A percentile compares a stretch with the other conserved stretches of the same genome.
phyloP scores from a whole-genome alignment of 225 moss, liverwort and hornwort species.

The Ulota crispa region DNA sequence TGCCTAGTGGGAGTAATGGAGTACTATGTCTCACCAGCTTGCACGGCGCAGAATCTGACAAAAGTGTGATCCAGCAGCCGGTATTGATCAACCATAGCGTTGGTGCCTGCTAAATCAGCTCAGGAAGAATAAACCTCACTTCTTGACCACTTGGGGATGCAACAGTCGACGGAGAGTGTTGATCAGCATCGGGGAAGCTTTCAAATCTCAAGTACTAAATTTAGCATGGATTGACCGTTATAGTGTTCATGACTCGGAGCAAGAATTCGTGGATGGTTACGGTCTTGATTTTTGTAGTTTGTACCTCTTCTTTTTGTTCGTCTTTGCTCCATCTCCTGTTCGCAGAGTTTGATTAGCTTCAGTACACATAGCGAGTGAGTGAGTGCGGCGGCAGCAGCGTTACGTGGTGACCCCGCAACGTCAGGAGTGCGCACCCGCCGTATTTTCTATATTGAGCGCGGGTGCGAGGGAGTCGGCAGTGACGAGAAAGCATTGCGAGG shows the following conservation, averaged over 20 bases:
- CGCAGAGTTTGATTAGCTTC: neutral
- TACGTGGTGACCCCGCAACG: neutral
- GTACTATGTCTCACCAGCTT: neutral
- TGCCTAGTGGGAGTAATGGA: slow-evolving; percentile 7
- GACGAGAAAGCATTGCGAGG: slow-evolving; percentile 2
- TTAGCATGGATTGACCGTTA: slow-evolving; percentile 33
- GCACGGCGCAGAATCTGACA: slow-evolving; percentile 26
- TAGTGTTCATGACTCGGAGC: neutral
- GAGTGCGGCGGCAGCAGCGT: neutral
- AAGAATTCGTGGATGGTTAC: neutral
- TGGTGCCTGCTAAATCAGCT: neutral
- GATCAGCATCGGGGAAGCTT: slow-evolving; percentile 3
- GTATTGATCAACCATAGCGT: neutral
- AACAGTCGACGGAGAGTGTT: neutral
- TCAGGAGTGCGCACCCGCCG: slow-evolving; percentile 11
- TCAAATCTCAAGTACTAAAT: slow-evolving; percentile 29
- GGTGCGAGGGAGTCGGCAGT: slow-evolving; percentile 39
- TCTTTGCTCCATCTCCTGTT: neutral
- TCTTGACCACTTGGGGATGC: neutral
- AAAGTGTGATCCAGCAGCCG: slow-evolving; percentile 13
- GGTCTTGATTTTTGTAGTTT: neutral
- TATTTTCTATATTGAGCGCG: slow-evolving; percentile 32
- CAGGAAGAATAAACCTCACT: neutral
- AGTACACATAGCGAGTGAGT: neutral
- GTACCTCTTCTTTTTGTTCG: neutral